Evolutionary conservation across 148 eudicot genomes (phyloP), one percentile per base, ranked within the genome.

Genomic region (Heliosperma pusillum): DNA sequence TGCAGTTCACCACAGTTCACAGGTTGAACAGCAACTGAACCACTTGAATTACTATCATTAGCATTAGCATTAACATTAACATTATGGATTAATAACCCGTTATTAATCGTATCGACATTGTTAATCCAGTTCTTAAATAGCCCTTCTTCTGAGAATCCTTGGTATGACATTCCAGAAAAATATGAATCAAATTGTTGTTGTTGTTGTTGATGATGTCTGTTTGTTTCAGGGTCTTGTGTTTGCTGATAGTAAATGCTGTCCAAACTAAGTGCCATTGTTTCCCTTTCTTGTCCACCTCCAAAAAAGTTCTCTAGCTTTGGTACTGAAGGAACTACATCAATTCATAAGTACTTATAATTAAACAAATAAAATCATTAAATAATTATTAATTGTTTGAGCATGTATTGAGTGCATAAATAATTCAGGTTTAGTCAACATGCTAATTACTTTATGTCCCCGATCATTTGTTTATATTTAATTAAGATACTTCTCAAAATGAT

Each of bases 301-400:
- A 92, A 77, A 75, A 92, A 92, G 77, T 92, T 86, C 81, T 92
- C 97, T 0, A 90, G 85, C 65, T 92, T 92, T 10, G 93, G 95
- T 19, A 84, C 82, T 20, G 87, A 67, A 77, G 33, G 55, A 68
- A 73, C 16, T 57, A 72, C 69, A 78, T 78, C 76, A 57, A 67
- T 74, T 24, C 24, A 52, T 9, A 50, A 20, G 10, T 1, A 47
- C 30, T 5, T 26, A 16, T 29, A 45, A 45, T 45, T 45, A 45
- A 45, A 29, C 30, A 29, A 29, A 29, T 29, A 29, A 3, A 5
- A 17, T 50, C 17, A 16, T 11, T 50, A 11, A 47, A 50, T 47
- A 1, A 47, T 47, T 50, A 50, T 16, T 50, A 50, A 50, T 50
- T 50, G 17, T 12, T 3, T 50, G 55, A 11, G 17, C 55, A 50